phyloP scores from a whole-genome alignment of 805 yeast species.

The Lachancea fermentati region DNA sequence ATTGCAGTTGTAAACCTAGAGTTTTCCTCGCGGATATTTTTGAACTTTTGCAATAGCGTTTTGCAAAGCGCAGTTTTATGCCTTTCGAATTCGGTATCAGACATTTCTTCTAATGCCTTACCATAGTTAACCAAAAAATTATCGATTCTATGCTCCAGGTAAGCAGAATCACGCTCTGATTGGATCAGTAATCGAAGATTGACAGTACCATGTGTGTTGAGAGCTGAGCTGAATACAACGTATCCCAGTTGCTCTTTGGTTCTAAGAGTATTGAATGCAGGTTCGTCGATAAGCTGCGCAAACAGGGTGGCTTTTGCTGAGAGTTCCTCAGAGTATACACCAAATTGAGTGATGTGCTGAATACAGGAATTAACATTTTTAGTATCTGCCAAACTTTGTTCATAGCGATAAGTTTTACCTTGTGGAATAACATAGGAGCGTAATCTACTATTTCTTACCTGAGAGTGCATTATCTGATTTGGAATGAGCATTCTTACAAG shows the following conservation, averaged over 20 bases:
- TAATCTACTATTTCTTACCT: constrained; percentile 25
- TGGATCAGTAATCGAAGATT: constrained; percentile 68
- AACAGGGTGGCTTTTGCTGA: constrained; percentile 57
- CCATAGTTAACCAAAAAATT: constrained; percentile 52
- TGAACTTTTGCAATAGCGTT: constrained; percentile 62
- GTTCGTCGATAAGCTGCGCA: constrained; percentile 73
- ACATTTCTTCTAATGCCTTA: constrained; percentile 42
- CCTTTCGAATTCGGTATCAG: constrained; percentile 58
- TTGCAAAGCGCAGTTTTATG: constrained; percentile 64
- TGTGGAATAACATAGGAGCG: constrained; percentile 40
- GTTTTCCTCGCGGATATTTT: constrained; percentile 75
- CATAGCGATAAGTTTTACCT: constrained; percentile 40
- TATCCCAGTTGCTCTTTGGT: constrained; percentile 95
- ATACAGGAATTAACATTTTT: constrained; percentile 79
- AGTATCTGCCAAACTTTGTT: constrained; percentile 50
- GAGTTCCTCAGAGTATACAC: constrained; percentile 39
- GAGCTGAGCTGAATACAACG: constrained; percentile 76
- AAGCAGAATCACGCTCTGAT: constrained; percentile 71
- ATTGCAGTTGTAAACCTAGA: constrained; percentile 60
- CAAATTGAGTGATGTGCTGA: constrained; percentile 70
- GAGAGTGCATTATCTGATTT: constrained; percentile 36
- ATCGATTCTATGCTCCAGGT: constrained; percentile 70
- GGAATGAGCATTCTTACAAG: constrained; percentile 41
- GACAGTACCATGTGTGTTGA: constrained; percentile 59
- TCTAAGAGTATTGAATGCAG: constrained; percentile 82